Conservation (phyloP, 352 stramenopile genomes). For the Lagenidium giganteum region DNA sequence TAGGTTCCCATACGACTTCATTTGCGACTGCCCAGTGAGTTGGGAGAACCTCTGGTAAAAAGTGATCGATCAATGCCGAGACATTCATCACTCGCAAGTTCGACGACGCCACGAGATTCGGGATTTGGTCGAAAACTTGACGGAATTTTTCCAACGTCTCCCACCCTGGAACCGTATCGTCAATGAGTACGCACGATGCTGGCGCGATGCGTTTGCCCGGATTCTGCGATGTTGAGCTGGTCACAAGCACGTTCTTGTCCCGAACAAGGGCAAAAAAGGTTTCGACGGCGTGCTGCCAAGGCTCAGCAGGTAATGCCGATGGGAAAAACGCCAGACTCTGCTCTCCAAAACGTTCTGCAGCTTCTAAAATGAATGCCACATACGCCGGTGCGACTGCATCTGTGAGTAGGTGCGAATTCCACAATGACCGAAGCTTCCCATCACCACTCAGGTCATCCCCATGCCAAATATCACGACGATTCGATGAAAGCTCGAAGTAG, state of each 20-base stretch:
- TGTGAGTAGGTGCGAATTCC: conserved; percentile 58
- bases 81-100: conserved; percentile 9
- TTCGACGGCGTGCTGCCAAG: conserved; percentile 45
- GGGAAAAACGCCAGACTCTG: conserved; percentile 56
- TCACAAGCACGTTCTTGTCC: conserved; percentile 37
- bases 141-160: conserved; percentile 12
- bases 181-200: conserved; percentile 7
- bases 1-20: conserved; percentile 7
- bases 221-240: conserved; percentile 17
- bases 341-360: conserved; percentile 31
- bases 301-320: conserved; percentile 28
- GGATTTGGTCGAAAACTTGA: conserved; percentile 4
- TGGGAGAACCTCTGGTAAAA: conserved; percentile 14
- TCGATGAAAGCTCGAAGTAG: conserved; percentile 92
- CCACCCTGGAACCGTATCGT: conserved; percentile 13
- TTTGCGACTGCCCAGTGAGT: conserved; percentile 1
- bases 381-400: conserved; percentile 80
- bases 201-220: conserved; percentile 7
- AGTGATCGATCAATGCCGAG: not conserved
- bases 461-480: conserved; percentile 81
- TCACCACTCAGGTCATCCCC: conserved; percentile 80
- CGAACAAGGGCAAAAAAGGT: conserved; percentile 53
- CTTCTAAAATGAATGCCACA: conserved; percentile 53
- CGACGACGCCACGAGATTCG: not conserved
- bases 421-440: conserved; percentile 71